Evolutionary conservation across 2,329 filamentous ascomycete genomes (phyloP).

Genomic region (Fusarium incarnatum): DNA sequence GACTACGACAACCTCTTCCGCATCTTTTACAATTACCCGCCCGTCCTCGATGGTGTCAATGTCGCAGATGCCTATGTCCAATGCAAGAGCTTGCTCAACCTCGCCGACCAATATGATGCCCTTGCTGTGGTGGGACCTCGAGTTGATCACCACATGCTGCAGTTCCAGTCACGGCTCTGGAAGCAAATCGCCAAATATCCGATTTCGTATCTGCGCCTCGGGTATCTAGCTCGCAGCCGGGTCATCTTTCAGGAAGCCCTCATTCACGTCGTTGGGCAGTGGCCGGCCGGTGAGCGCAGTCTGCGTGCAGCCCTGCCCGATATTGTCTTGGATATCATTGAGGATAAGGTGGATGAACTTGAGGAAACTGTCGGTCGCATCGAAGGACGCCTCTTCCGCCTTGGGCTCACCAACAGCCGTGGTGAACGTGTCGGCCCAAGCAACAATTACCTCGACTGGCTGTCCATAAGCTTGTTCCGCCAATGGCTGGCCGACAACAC

Average conservation of each 20-base stretch:
- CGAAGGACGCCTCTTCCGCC: conserved; percentile 83
- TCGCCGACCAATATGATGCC: conserved; percentile 96
- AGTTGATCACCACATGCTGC: conserved; percentile 92
- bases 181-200: conserved; percentile 98
- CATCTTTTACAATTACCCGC: conserved; percentile 94
- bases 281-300: conserved; percentile 84
- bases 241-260: conserved; percentile 89
- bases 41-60: conserved; percentile 83
- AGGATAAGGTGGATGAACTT: conserved; percentile 94
- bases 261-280: conserved; percentile 94
- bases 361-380: conserved; percentile 83
- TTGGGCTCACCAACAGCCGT: conserved; percentile 80
- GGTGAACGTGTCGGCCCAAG: conserved; percentile 85
- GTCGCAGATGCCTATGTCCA: conserved; percentile 94
- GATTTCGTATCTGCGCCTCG: conserved; percentile 89
- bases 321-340: conserved; percentile 85
- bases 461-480: conserved; percentile 86
- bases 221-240: conserved; percentile 84
- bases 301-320: conserved; percentile 80
- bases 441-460: conserved; percentile 89
- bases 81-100: conserved; percentile 86
- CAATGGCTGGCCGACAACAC: conserved; percentile 96
- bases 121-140: conserved; percentile 87
- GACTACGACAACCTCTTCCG: conserved; percentile 97
- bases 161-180: conserved; percentile 91